phyloP scores from a whole-genome alignment of 148 eudicot species.

The Chenopodium berlandieri region DNA sequence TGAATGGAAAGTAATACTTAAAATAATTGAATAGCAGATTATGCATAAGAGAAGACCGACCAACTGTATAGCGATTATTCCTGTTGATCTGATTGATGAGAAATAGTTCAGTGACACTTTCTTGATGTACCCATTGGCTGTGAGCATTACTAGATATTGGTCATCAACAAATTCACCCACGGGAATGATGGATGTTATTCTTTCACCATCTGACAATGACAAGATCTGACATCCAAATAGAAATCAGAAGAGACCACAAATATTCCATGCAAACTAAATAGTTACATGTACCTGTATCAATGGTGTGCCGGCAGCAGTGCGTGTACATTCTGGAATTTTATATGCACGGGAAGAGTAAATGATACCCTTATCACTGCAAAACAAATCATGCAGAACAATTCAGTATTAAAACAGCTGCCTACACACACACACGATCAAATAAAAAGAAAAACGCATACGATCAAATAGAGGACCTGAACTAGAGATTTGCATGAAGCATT shows the following conservation, averaged over 20 bases:
- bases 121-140: conserved; percentile 89
- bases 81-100: conserved; percentile 87
- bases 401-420: conserved; percentile 10
- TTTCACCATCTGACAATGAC: conserved; percentile 84
- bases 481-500: background rate
- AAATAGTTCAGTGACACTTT: conserved; percentile 84
- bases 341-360: conserved; percentile 90
- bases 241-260: conserved; percentile 18
- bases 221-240: conserved; percentile 55
- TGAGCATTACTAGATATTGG: conserved; percentile 86
- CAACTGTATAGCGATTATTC: conserved; percentile 96
- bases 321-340: conserved; percentile 91
- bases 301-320: conserved; percentile 95
- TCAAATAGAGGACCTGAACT: background rate
- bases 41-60: conserved; percentile 46
- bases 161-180: conserved; percentile 82
- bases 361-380: conserved; percentile 81
- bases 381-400: conserved; percentile 10
- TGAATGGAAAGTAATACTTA: conserved; percentile 10
- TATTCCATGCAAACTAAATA: background rate
- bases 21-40: background rate
- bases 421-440: background rate
- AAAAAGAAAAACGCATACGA: background rate
- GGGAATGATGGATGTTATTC: conserved; percentile 92
- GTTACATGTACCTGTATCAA: conserved; percentile 59